Evolutionary conservation across 495 filamentous ascomycete genomes (phyloP), one percentile per base, ranked within the genome.

Genomic region (Chaetomium cochliodes): DNA sequence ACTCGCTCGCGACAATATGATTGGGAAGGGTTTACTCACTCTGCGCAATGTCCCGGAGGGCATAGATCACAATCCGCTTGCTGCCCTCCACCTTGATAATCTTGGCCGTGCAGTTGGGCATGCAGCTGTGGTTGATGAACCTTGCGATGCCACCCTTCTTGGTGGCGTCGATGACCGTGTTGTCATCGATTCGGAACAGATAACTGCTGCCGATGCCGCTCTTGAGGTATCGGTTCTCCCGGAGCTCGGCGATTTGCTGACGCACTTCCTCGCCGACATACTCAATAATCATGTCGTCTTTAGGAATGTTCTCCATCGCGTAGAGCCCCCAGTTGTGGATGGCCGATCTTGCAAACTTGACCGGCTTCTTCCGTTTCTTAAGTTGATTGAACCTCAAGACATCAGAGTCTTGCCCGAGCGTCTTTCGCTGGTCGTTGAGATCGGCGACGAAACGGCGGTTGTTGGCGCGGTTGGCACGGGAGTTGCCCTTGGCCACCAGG

Each of bases 71-170:
- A 73, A 99, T 99, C 41, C 94, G 85, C 81, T 97, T 97, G 76
- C 90, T 97, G n/a, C 96, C 94, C 74, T 99, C 94, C 37, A 97
- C 96, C 77, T 94, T 96, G 80, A 99, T 99, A 76, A 99, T 99
- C 78, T 99, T 99, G 62, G 94, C 94, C 54, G 94, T 99, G 76
- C 94, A 99, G 73, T 98, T 98, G 2, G 94, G 94, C 72, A 90
- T 96, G 77, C 94, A 99, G 76, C 90, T 93, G 74, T 99, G 94
- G 74, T 99, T 99, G 82, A 99, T 99, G 77, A 99, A 99, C 54
- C 94, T 84, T 18, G 94, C 94, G 79, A 99, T 98, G 22, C 94
- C 96, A 39, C 94, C 94, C 77, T 93, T 90, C 81, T 99, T 99
- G 37, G 94, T 98, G 46, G 94, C 94, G 75, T 99, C 94, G 64